Evolutionary conservation across 768 basidiomycete species (phyloP).

Genomic region (Leccinum pellstonianum): DNA sequence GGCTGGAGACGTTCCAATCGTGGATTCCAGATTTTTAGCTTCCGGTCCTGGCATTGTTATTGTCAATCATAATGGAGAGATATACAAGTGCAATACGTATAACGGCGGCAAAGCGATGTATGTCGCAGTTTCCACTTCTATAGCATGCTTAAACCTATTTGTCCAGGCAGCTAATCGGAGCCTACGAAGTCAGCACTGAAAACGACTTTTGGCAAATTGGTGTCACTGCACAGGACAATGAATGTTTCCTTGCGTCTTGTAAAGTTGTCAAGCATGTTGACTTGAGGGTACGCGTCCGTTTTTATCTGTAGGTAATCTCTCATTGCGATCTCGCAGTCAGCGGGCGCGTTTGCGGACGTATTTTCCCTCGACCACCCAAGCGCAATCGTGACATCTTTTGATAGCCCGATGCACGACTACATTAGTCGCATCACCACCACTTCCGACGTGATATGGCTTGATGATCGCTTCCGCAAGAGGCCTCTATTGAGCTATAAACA

Average conservation of each 20-base stretch:
- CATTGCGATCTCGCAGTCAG: slow-evolving; percentile 30
- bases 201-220: slow-evolving; percentile 56
- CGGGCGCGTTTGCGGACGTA: slow-evolving; percentile 27
- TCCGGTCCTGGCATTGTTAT: slow-evolving; percentile 36
- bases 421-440: slow-evolving; percentile 60
- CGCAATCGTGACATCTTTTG: slow-evolving; percentile 54
- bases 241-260: slow-evolving; percentile 49
- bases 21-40: slow-evolving; percentile 47
- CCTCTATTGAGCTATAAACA: slow-evolving; percentile 66
- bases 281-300: slow-evolving; percentile 46
- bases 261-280: slow-evolving; percentile 48
- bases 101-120: slow-evolving; percentile 42
- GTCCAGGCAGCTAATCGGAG: slow-evolving; percentile 23
- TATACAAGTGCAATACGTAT: slow-evolving; percentile 47
- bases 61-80: slow-evolving; percentile 51
- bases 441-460: slow-evolving; percentile 65
- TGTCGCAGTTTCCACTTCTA: slow-evolving; percentile 16
- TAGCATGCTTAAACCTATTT: slow-evolving; percentile 1
- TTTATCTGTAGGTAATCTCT: neutral
- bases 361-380: slow-evolving; percentile 35
- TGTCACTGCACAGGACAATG: slow-evolving; percentile 31
- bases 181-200: slow-evolving; percentile 5
- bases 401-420: slow-evolving; percentile 41
- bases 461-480: slow-evolving; percentile 53
- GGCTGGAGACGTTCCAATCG: slow-evolving; percentile 39